Evolutionary conservation across 2,329 filamentous ascomycete genomes (phyloP), one percentile per base, ranked within the genome.

Genomic region (Fusarium verrucosum): DNA sequence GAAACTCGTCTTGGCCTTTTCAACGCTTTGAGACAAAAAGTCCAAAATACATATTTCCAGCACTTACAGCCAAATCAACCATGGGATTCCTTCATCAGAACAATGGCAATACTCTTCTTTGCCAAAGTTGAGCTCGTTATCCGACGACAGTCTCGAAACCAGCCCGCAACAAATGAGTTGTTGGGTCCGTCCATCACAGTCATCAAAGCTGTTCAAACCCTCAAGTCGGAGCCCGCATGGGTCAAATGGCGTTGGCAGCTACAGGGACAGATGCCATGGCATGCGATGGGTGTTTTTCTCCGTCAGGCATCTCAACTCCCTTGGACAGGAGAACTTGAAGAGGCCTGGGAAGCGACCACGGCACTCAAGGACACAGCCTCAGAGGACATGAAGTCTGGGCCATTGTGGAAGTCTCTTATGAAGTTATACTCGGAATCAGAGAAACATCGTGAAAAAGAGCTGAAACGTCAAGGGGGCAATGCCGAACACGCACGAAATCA

Each of bases 191-290:
- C 53, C 20, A 63, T 70, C 7, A 50, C 53, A 7, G 59, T 67
- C 22, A 61, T 74, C 23, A 67, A 69, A n/a, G 58, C 65, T 1
- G 62, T 58, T 1, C 49, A 73, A 19, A 41, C 50, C 6, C 69
- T 74, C 28, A 56, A 51, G 26, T 67, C 68, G 1, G 58, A 71
- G 2, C 50, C 63, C 4, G 41, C 46, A 0, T 74, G 73, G 73
- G 8, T 22, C 0, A 65, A 57, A 25, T 74, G 73, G 73, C 70
- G 67, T 8, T 75, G 73, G 73, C 73, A 75, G 43, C 45, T 75
- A 10, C 64, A 66, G 5, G 73, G 73, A 8, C 60, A 68, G 23
- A 58, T 73, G 14, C 73, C 69, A 3, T 74, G 72, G 72, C 63
- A 66, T 30, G 70, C 73, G 4, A 68, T 74, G 40, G 55, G 64